Percentiles rank a stretch among this genome's conserved stretches.
Evolutionary conservation across 139 green algal species (phyloP).

Genomic region (Deuterostichococcus epilithicus): DNA sequence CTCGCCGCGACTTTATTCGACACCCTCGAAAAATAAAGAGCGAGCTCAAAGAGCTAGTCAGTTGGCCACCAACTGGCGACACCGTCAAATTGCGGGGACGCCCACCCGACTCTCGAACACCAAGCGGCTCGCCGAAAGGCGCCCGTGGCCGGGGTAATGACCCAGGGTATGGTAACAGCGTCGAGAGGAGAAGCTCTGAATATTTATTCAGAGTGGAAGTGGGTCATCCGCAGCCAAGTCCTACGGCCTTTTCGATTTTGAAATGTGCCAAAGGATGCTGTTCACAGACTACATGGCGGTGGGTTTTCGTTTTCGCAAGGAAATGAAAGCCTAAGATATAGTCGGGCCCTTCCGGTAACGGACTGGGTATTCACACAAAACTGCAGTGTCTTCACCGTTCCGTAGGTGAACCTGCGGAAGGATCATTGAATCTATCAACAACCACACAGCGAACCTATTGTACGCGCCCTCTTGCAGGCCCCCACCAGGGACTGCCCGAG

Average conservation of each 20-base stretch:
- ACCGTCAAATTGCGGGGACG: conserved; percentile 8
- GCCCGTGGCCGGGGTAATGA: conserved; percentile 4
- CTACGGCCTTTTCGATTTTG: neutral
- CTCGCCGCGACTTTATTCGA: neutral
- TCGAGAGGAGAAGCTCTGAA: neutral
- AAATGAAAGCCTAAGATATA: conserved; percentile 3
- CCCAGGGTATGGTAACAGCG: conserved; percentile 1
- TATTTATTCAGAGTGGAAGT: neutral
- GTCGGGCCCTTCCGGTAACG: conserved; percentile 1
- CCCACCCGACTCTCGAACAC: neutral
- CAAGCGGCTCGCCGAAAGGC: neutral
- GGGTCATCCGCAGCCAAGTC: conserved; percentile 9
- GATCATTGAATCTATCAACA: conserved; percentile 64
- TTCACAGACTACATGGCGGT: conserved; percentile 12
- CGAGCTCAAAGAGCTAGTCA: conserved; percentile 2
- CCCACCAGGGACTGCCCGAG: conserved; percentile 1
- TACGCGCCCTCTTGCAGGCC: conserved; percentile 14
- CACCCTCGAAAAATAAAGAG: neutral
- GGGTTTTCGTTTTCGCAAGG: neutral
- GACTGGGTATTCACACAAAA: neutral
- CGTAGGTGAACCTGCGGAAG: conserved; percentile 80
- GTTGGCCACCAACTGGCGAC: neutral
- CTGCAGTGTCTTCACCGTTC: neutral
- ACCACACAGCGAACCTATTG: conserved; percentile 35
- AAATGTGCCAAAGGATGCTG: neutral